Percentiles rank a stretch among this genome's conserved stretches.
Evolutionary conservation across 345 rosid species (phyloP).

Genomic region (Aethionema arabicum): DNA sequence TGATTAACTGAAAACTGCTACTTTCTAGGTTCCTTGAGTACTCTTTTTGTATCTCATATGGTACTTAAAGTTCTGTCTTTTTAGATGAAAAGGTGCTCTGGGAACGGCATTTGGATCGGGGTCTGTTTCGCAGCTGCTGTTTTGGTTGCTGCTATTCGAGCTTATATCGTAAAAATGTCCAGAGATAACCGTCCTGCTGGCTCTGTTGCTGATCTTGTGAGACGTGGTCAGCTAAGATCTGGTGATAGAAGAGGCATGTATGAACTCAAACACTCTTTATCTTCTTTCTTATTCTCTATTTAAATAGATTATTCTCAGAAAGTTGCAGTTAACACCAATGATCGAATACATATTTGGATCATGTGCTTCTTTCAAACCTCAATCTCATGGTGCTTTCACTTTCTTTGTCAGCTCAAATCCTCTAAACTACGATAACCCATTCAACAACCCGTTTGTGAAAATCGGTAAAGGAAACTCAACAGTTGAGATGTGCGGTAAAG

Average conservation of each 20-base stretch:
- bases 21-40: slow-evolving; percentile 1
- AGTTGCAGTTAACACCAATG: not conserved
- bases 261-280: slow-evolving; percentile 37
- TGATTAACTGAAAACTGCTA: not conserved
- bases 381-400: slow-evolving; percentile 10
- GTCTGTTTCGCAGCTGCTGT: slow-evolving; percentile 55
- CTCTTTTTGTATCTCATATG: not conserved
- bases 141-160: slow-evolving; percentile 50
- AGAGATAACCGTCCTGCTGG: slow-evolving; percentile 56
- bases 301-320: not conserved
- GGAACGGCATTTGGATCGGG: slow-evolving; percentile 44
- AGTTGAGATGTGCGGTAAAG: slow-evolving; percentile 93
- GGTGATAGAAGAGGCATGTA: slow-evolving; percentile 99
- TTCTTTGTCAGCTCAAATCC: slow-evolving; percentile 58
- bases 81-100: slow-evolving; percentile 49
- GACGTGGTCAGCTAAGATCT: slow-evolving; percentile 94
- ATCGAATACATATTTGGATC: not conserved
- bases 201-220: slow-evolving; percentile 90
- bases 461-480: slow-evolving; percentile 71
- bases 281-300: slow-evolving; percentile 2
- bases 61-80: slow-evolving; percentile 4
- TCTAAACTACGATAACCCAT: slow-evolving; percentile 87
- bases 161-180: slow-evolving; percentile 44
- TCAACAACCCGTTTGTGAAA: slow-evolving; percentile 88
- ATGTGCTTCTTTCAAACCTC: slow-evolving; percentile 9